Base-by-base conservation (phyloP, 441 rosid species). In the Gossypium schwendimanii region DNA sequence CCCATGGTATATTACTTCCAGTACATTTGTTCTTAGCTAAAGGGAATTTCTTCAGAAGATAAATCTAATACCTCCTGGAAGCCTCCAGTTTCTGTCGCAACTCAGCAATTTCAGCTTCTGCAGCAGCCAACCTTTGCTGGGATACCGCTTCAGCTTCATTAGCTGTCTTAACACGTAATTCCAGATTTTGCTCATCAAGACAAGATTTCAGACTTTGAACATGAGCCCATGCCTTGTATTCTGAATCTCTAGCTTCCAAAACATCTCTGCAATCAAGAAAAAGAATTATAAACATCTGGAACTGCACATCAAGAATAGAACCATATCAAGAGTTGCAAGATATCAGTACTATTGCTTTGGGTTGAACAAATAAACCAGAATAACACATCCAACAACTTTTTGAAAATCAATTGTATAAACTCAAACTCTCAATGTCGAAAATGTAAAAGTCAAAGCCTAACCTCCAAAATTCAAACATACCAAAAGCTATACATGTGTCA, bases 31-130 rank as follows among this genome's bases (percentile, higher is more conserved):
- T 52, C 45, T 11, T 31, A 26, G 24, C 61, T 18, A 53, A 18
- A 2, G 31, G 20, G 50, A 69, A 69, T 31, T 50, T 52, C 62
- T 18, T 31, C 18, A 31, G 60, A 31, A 69, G 41, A 69, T 21
- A 64, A 80, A 54, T 21, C 64, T 81, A 59, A 93, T 41, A 41
- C 99, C 97, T 89, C 86, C 85, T 96, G 71, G 89, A 88, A 82
- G 84, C 84, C 75, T 95, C 97, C 77, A 86, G 81, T 78, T 81
- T 89, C 81, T 88, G 97, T 78, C 97, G 87, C 84, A 87, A 77
- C 70, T 93, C 97, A 78, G 95, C 97, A 85, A 95, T 91, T 83
- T 93, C 98, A 62, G 98, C 97, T 86, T 95, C 99, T n/a, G 97
- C 96, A 78, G 97, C 89, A 76, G 97, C 99, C 78, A 95, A 85